These are phyloP conservation scores for Collybiopsis confluens DNA, from an alignment of 768 basidiomycete species.

Conservation along the genomic window DNA sequence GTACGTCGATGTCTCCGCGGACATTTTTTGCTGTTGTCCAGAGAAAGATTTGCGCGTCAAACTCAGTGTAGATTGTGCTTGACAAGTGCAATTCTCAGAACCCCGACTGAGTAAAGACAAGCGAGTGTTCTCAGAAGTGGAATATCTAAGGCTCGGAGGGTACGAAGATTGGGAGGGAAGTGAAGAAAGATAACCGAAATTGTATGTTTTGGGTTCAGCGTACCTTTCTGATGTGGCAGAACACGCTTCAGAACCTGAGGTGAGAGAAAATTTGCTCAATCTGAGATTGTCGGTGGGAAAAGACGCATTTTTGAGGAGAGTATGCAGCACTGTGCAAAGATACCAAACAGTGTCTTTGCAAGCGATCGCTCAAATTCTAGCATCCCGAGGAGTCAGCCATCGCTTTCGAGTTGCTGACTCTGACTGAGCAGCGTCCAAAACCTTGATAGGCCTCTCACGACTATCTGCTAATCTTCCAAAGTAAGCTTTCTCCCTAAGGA, in stretches of 20 bases:
- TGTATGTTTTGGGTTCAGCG: neutral
- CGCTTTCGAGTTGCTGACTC: neutral
- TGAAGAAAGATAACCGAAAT: neutral
- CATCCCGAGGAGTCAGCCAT: neutral
- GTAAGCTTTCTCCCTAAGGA: too few relatives aligned
- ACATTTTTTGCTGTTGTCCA: neutral
- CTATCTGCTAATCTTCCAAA: too few relatives aligned
- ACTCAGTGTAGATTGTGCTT: too few relatives aligned
- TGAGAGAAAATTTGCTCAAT: neutral
- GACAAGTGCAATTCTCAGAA: neutral
- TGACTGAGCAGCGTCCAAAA: neutral
- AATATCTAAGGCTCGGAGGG: neutral
- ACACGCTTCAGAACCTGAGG: neutral
- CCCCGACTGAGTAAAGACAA: neutral
- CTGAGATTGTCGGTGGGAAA: neutral
- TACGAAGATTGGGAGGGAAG: neutral
- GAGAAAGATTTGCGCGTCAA: neutral
- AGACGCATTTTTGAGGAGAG: neutral
- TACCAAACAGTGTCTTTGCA: conserved; percentile 8
- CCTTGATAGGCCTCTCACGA: too few relatives aligned
- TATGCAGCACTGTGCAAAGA: conserved; percentile 6
- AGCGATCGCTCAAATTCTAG: neutral
- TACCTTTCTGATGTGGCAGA: too few relatives aligned
- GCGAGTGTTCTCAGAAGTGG: neutral
- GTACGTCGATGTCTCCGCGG: neutral